A percentile compares a stretch with the other conserved stretches of the same genome.
Conservation (phyloP, 1,284 basidiomycete genomes). For the Moesziomyces parantarcticus region DNA sequence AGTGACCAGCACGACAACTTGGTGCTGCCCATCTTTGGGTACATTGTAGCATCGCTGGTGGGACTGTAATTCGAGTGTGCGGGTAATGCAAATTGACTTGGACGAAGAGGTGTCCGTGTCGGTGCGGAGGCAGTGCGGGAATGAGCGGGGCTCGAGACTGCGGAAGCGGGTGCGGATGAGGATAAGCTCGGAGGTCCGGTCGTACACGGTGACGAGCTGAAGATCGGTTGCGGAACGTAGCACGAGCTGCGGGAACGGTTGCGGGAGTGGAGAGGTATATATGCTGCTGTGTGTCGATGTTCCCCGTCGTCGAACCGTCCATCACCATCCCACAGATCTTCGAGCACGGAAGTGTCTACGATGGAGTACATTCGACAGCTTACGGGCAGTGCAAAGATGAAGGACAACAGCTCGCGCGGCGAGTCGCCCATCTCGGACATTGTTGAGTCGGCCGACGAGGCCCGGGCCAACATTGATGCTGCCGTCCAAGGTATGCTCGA, state of each 20-base stretch:
- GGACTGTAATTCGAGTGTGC: slow-evolving; percentile 24
- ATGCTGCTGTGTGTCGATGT: not conserved
- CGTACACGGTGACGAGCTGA: too few species aligned
- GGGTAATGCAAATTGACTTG: slow-evolving; percentile 1
- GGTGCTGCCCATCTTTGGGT: slow-evolving; percentile 61
- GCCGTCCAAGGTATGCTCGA: slow-evolving; percentile 1
- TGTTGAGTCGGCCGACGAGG: slow-evolving; percentile 1
- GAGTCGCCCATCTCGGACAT: slow-evolving; percentile 29
- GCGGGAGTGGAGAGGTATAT: slow-evolving; percentile 3
- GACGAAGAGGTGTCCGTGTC: not conserved
- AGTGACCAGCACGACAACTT: slow-evolving; percentile 67
- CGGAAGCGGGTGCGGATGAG: slow-evolving; percentile 2
- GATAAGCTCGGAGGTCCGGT: too few species aligned
- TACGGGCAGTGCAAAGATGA: not conserved
- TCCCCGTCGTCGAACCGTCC: not conserved
- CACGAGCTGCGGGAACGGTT: not conserved
- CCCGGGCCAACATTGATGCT: slow-evolving; percentile 1
- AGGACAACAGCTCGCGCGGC: not conserved
- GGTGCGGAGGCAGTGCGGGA: too few species aligned
- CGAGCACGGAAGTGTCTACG: not conserved
- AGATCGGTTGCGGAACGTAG: not conserved
- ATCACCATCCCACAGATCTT: not conserved
- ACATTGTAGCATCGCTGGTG: slow-evolving; percentile 49
- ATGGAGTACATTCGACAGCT: slow-evolving; percentile 8
- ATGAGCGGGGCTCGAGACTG: not conserved